Evolutionary conservation across 441 rosid genomes (phyloP).

Genomic region (Pelargonium myrrhifolium): DNA sequence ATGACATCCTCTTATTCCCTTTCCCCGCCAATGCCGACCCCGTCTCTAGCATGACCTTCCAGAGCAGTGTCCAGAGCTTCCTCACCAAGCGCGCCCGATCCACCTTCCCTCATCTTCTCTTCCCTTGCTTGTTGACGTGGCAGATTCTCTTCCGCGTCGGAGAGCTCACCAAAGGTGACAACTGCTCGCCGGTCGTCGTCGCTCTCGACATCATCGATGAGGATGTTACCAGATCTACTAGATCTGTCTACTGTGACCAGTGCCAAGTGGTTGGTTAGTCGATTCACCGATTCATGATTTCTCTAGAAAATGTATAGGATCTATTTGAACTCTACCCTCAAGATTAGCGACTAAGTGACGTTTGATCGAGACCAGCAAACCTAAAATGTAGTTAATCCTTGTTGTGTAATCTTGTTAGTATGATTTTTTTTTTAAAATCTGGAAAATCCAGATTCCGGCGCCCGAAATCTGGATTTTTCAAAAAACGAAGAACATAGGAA

Average conservation of each 20-base stretch:
- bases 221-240: conserved; percentile 49
- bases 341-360: no score
- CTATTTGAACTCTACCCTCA: background rate
- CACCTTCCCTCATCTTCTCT: conserved; percentile 35
- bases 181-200: conserved; percentile 30
- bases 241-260: conserved; percentile 70
- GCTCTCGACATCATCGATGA: conserved; percentile 57
- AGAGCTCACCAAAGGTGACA: conserved; percentile 30
- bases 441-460: no score
- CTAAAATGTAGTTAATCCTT: no score
- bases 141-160: conserved; percentile 49
- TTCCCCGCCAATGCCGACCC: background rate
- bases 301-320: background rate
- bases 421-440: no score
- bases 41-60: conserved; percentile 21
- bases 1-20: conserved; percentile 37
- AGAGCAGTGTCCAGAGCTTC: conserved; percentile 28
- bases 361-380: no score
- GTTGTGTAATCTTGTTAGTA: no score
- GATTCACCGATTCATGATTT: conserved; percentile 1
- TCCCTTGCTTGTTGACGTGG: conserved; percentile 48
- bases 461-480: no score
- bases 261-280: conserved; percentile 75
- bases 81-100: conserved; percentile 33
- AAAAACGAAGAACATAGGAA: no score